Base-by-base conservation (phyloP, 2,329 filamentous ascomycete genomes). In the Penicillium sp. region DNA sequence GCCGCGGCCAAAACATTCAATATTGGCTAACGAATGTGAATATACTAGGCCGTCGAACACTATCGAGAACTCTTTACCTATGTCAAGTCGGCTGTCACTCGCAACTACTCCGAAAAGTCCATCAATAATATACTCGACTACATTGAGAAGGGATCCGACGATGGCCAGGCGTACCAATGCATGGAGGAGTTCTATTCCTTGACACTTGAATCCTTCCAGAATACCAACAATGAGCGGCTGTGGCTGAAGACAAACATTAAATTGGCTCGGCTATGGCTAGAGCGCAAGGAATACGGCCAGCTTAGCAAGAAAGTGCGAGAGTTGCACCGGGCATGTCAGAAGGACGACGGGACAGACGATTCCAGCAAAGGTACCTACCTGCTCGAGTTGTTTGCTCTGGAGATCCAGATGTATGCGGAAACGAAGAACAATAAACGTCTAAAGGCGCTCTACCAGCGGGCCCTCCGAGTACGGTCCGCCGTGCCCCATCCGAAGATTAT, bases 221-320 rank as follows among this genome's bases (percentile, higher is more conserved):
- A 86, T 73, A 97, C 92, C 35, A 97, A 97, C 77, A 97, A 97
- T 72, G 94, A 99, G 77, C 85, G 94, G 60, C 79, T 99, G 52
- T 97, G 93, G 91, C 82, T 99, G 55, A 97, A 97, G 81, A 99
- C 94, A 4, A 97, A 96, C 73, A 95, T 97, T 73, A 99, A 99
- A 79, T 84, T 97, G 22, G 90, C 91, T 37, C 91, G 92, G 70
- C 82, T 99, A 15, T 90, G 93, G 76, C 82, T 99, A 26, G 93
- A 96, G 65, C 88, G 92, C 60, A 95, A 94, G 71, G 89, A 97
- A 71, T 97, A 97, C 73, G 75, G 78, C 6, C 83, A 88, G 12
- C 83, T 97, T 18, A 86, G 85, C 18, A 90, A 87, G 73, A 97
- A 96, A 72, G 83, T 97, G 9, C 84, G 88, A 31, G 92, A 97